Evolutionary conservation across 345 rosid genomes (phyloP), one percentile per base, ranked within the genome.

Genomic region (Nasturtium officinale): DNA sequence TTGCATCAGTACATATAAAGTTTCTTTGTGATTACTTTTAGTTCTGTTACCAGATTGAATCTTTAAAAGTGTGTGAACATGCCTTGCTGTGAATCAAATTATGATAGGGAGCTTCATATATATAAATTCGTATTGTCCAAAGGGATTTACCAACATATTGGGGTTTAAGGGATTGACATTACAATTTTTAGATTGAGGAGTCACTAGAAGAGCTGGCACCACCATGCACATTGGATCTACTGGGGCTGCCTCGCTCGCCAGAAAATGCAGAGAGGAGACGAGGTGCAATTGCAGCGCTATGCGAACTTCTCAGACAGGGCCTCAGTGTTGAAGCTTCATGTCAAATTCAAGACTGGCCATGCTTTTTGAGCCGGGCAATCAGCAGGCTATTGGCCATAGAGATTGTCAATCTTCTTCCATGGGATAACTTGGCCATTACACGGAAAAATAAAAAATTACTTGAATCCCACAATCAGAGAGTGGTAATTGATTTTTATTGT

Each of bases 151-250:
- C 30, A 52, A 48, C 51, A 62, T 46, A 18, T 26, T 46, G 35
- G 50, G 17, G 20, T 58, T 50, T 38, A 65, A 71, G 58, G 32
- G 72, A 40, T 71, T 48, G 12, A 42, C 25, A 26, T 38, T 71
- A 37, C 65, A 64, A 38, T 26, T 77, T 81, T 53, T 77, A 91
- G 97, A 91, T 94, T 73, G 97, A 95, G 87, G 90, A 91, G 74
- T 95, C 99, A 29, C 69, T 95, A 73, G 99, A 95, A 83, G 96
- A 90, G 91, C 99, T 90, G 78, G 99, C 97, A 76, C 96, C 99
- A 69, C 96, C 96, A 53, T 95, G 99, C 87, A 85, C 97, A 45
- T 82, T 95, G 90, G 97, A 95, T 77, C 82, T 91, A 77, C 81
- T 95, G 74, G 90, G 90, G 79, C 83, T 87, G 86, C 90, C 96